A percentile compares a stretch with the other conserved stretches of the same genome.
Conservation (phyloP, 352 stramenopile species). For the Globisporangium polare region DNA sequence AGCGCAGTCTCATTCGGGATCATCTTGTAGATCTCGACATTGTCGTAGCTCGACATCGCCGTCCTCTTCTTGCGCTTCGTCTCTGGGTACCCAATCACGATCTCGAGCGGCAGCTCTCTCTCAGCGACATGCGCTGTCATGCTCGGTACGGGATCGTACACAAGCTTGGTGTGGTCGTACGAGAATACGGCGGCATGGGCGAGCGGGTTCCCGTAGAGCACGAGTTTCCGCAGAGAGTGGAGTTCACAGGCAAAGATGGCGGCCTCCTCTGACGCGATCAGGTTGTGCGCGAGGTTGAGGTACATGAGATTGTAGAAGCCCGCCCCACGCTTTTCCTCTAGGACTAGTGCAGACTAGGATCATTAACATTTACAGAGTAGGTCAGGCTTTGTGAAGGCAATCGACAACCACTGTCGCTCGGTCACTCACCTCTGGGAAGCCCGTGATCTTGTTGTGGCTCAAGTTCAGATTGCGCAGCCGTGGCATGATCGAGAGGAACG, state of each 20-base stretch:
- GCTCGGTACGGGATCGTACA: slow-evolving; percentile 66
- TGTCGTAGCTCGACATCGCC: slow-evolving; percentile 49
- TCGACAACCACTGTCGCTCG: background rate
- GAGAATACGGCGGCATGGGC: slow-evolving; percentile 55
- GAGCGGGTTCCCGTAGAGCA: slow-evolving; percentile 75
- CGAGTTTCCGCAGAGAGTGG: slow-evolving; percentile 55
- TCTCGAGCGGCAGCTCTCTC: slow-evolving; percentile 20
- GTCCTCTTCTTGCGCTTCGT: slow-evolving; percentile 59
- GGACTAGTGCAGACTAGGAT: slow-evolving; percentile 36
- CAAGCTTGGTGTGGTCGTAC: slow-evolving; percentile 56
- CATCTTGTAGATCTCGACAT: slow-evolving; percentile 82
- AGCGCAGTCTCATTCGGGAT: slow-evolving; percentile 59
- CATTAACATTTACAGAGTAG: background rate
- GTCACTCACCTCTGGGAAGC: slow-evolving; percentile 54
- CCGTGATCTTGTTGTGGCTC: slow-evolving; percentile 75
- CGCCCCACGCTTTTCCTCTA: slow-evolving; percentile 54
- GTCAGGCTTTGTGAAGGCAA: background rate
- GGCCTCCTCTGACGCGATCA: slow-evolving; percentile 44
- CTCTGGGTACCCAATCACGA: slow-evolving; percentile 61
- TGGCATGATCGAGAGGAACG: slow-evolving; percentile 60
- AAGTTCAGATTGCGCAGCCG: slow-evolving; percentile 71
- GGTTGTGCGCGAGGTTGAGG: slow-evolving; percentile 73
- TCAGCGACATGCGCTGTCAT: slow-evolving; percentile 39
- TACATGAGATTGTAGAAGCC: slow-evolving; percentile 70
- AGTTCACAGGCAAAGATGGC: slow-evolving; percentile 47